Base-by-base conservation (phyloP, 2,329 filamentous ascomycete genomes). In the Fusarium sp. region DNA sequence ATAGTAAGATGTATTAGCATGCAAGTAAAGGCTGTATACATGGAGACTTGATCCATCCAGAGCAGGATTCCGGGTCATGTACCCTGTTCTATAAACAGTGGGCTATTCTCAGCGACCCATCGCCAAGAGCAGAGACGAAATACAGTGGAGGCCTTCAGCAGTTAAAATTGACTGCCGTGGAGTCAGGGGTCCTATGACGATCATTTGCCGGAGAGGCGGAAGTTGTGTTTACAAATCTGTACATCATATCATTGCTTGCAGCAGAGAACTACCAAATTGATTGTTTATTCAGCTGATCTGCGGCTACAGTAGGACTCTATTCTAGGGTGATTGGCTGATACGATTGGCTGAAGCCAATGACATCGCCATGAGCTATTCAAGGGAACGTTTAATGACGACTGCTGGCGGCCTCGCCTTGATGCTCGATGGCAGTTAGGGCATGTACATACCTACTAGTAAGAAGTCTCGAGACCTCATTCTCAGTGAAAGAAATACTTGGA, bases 111-210 rank as follows among this genome's bases (percentile, higher is more conserved):
- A 37, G 52, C 35, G 40, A 46, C 60, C 60, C 53, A 40, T 59
- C n/a, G 37, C 52, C 60, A 63, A 59, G 32, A 49, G 40, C 56
- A 58, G 56, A 58, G 56, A 60, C 52, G 33, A 59, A 47, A 40
- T 59, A 58, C 40, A 62, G 52, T 28, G 28, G 33, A 62, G 42
- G 52, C 19, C 52, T 32, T 37, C 25, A 25, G 25, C 19, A 25
- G 50, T 62, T 52, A 42, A 49, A 35, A 23, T 43, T 44, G 50
- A 44, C 64, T 67, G 64, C 56, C 47, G 64, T 44, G 23, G 40
- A 54, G 33, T 44, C 65, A 68, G 56, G 65, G 63, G 64, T 68
- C 30, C 21, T 67, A 54, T 61, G 56, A 25, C 42, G 56, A 68
- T 68, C 65, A 62, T 50, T 49, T 50, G 35, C 33, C 18, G 32